phyloP scores from a whole-genome alignment of 176 grass and related monocot species.

The Avena sativa region DNA sequence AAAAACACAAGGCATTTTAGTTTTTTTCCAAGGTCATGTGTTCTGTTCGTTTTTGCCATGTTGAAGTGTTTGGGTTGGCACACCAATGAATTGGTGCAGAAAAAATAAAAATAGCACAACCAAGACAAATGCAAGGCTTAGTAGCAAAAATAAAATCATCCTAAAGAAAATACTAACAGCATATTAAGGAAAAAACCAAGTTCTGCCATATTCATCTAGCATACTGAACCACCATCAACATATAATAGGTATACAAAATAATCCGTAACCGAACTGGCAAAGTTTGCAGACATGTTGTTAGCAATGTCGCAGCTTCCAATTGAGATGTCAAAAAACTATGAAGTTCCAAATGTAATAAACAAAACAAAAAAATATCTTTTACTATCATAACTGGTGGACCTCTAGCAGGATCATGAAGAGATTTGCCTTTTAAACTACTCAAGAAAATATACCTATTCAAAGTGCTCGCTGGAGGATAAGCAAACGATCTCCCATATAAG shows the following conservation, averaged over 20 bases:
- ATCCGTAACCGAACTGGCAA: background rate
- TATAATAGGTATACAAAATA: background rate
- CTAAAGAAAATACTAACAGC: background rate
- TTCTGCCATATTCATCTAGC: background rate
- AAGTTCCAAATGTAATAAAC: background rate
- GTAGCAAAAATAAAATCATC: background rate
- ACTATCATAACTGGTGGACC: constrained; percentile 1
- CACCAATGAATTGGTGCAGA: background rate
- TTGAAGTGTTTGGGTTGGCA: background rate
- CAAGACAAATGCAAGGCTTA: background rate
- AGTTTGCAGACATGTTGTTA: background rate
- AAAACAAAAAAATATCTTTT: background rate
- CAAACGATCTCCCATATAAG: constrained; percentile 80
- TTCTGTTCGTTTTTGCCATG: background rate
- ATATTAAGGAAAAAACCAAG: background rate
- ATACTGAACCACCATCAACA: constrained; percentile 9
- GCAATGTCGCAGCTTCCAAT: background rate
- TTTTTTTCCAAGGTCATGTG: background rate
- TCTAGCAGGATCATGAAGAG: constrained; percentile 16
- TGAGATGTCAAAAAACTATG: background rate
- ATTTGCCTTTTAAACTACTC: constrained; percentile 20
- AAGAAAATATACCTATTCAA: constrained; percentile 43
- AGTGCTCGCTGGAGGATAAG: constrained; percentile 52
- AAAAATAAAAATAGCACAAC: background rate
- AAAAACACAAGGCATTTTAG: background rate